Evolutionary conservation across 805 yeast species (phyloP).

Genomic region (Candida multigemmis): DNA sequence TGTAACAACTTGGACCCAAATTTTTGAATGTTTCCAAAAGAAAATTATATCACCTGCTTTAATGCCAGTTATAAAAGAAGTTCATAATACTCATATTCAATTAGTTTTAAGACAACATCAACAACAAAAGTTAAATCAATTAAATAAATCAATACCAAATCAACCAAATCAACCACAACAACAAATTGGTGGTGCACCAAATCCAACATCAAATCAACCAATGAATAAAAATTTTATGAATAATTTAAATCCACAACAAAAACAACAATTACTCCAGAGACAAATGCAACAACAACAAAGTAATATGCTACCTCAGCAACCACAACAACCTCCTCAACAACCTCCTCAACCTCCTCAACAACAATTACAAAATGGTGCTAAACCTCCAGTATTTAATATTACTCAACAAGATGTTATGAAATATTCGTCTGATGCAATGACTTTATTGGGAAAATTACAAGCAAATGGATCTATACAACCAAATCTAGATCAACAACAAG

Average conservation of each 20-base stretch:
- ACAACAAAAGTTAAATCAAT: slow-evolving; percentile 24
- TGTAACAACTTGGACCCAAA: slow-evolving; percentile 74
- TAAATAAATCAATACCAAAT: slow-evolving; percentile 7
- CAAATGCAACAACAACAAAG: slow-evolving; percentile 20
- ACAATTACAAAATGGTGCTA: slow-evolving; percentile 5
- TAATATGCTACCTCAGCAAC: slow-evolving; percentile 12
- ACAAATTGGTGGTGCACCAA: slow-evolving; percentile 1
- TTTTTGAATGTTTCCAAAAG: slow-evolving; percentile 53
- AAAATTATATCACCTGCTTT: slow-evolving; percentile 51
- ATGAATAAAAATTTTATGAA: slow-evolving; percentile 5
- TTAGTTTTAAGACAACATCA: slow-evolving; percentile 43
- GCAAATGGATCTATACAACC: slow-evolving; percentile 23
- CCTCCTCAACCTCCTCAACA: slow-evolving; percentile 11
- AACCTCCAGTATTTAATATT: slow-evolving; percentile 22
- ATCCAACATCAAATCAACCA: slow-evolving; percentile 4
- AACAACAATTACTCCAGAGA: slow-evolving; percentile 27
- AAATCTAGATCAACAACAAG: slow-evolving; percentile 25
- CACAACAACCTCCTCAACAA: slow-evolving; percentile 14
- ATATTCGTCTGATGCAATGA: slow-evolving; percentile 31
- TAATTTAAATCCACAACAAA: slow-evolving; percentile 22
- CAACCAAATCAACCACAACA: slow-evolving; percentile 6
- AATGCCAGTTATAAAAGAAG: slow-evolving; percentile 51
- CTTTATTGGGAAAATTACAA: slow-evolving; percentile 25
- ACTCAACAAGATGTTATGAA: slow-evolving; percentile 30
- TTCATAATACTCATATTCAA: slow-evolving; percentile 60